Base-by-base conservation (phyloP, 1,284 basidiomycete genomes). In the Trichosporon ovoides region DNA sequence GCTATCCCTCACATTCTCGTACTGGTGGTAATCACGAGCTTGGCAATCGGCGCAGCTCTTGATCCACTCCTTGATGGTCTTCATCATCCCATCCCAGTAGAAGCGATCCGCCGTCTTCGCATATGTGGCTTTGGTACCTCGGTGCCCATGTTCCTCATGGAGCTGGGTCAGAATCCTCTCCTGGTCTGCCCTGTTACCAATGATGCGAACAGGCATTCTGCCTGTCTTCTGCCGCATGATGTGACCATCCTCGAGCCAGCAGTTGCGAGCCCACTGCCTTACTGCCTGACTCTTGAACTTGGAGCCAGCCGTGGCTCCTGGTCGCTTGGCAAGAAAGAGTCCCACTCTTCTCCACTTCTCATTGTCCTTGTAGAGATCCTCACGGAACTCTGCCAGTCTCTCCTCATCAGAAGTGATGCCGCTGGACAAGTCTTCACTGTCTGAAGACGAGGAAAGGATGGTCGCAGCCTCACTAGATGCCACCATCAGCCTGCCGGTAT, bases 111-210 rank as follows among this genome's bases (percentile, higher is more conserved):
- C 7, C 34, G 34, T 16, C 50, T 35, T 36, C 50, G 11, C 9
- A 10, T 18, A 33, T 7, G 50, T 52, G 3, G 34, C 50, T 13
- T 14, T 35, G 7, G 31, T 24, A 31, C 46, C 46, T 11, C 46
- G 46, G 31, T 49, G 46, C 24, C 46, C 46, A 49, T 49, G 46
- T 20, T 36, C 33, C 24, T 49, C 24, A n/a, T 49, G 46, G 9
- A 49, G 24, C 4, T 22, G 10, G 9, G 12, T 19, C 13, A 49
- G 24, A 7, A 49, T 20, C 19, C 28, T 20, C n/a, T 49, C 22
- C 12, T 20, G 10, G 6, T 33, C 28, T n/a, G 28, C 46, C 7
- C 31, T 14, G 6, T 13, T 28, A 7, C 46, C 46, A 12, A 49
- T 12, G 6, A 49, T 12, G 4, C 6, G 12, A 16, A 20, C 46